These are phyloP conservation scores for Pyracantha coccinea DNA, from an alignment of 331 rosid species.

Conservation along the genomic window DNA sequence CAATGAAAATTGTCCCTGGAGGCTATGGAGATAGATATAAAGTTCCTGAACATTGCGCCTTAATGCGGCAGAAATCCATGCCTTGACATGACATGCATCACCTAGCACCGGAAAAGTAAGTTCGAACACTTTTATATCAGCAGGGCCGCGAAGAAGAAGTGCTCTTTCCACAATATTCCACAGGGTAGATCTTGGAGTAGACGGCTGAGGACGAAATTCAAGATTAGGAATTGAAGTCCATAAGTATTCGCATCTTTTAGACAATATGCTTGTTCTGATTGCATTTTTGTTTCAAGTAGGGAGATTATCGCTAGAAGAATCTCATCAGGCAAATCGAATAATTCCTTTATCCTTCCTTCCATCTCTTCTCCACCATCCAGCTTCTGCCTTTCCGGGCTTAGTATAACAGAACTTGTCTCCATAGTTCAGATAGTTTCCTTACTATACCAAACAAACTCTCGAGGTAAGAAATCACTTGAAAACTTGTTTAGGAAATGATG, in stretches of 20 bases:
- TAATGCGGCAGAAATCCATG: neutral
- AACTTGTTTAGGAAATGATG: no score
- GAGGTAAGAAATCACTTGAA: neutral
- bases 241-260: neutral
- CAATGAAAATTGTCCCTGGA: neutral
- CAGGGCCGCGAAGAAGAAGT: neutral
- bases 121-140: neutral
- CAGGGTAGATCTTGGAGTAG: neutral
- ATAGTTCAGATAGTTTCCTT: neutral
- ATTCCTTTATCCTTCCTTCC: neutral
- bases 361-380: neutral
- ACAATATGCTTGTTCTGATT: neutral
- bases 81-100: neutral
- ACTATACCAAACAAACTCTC: neutral
- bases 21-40: neutral
- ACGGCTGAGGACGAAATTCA: neutral
- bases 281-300: neutral
- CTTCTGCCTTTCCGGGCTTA: neutral
- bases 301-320: neutral
- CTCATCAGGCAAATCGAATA: neutral
- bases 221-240: neutral
- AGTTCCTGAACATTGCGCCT: neutral
- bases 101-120: neutral
- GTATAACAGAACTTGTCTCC: neutral
- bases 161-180: conserved; percentile 2